Base-by-base conservation (phyloP, 768 basidiomycete genomes). In the Collybia sp. region DNA sequence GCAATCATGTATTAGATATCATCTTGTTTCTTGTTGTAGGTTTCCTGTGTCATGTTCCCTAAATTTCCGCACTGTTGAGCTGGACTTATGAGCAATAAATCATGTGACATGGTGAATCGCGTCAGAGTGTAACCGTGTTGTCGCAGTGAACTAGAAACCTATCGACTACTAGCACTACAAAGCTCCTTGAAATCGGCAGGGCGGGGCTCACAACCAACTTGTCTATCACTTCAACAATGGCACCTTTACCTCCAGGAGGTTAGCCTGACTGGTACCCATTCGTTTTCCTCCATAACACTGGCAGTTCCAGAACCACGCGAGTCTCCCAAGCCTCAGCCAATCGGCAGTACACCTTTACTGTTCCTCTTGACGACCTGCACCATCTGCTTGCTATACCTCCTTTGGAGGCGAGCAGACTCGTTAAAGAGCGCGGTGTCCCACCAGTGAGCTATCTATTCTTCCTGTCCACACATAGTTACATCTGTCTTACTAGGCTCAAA, bases 391-490 rank as follows among this genome's bases (percentile, higher is more conserved):
- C 55, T 87, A 8, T 85, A 83, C 55, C 52, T 87, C 17, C 63
- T 87, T 0, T 86, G 81, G 83, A 69, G 80, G 46, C 67, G 80
- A 12, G 79, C 82, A 12, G 72, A 77, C 48, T 62, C 68, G 0
- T 48, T 87, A 25, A 73, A 79, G 20, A 64, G 70, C 3, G 77
- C 81, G 6, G 81, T 86, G 17, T 77, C 82, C 1, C 82, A 84
- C 50, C 76, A 73, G 84, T 80, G 46, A 47, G 79, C 71, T 15
- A 6, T 30, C 34, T 13, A 16, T 30, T 20, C 17, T 42, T 33
- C 15, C 9, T 31, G 6, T 17, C 10, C 17, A 12, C 10, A 8
- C 18, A 20, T 13, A n/a, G 13, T 42, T 19, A 35, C 25, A 25
- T 25, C 4, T 25, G 25, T 25, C 25, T 25, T 20, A 8, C 16